Evolutionary conservation across 352 stramenopile genomes (phyloP).

Genomic region (Pythium pyrilobum): DNA sequence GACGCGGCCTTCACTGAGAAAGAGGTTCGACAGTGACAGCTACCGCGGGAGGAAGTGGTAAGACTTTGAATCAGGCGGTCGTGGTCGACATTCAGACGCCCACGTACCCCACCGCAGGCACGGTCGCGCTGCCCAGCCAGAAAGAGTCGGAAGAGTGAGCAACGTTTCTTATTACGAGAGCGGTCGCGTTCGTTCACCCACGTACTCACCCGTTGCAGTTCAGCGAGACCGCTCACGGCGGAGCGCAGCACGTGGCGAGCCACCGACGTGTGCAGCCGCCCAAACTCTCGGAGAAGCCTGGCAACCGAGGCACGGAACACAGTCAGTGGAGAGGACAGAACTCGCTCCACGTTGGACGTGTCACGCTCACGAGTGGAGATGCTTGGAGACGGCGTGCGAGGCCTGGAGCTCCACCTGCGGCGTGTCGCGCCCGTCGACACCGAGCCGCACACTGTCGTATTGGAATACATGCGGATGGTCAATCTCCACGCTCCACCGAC

Average conservation of each 20-base stretch:
- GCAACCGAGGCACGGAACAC: no score
- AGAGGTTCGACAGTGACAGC: conserved; percentile 38
- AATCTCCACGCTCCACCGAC: neutral
- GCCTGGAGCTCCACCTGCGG: neutral
- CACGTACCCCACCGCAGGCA: conserved; percentile 32
- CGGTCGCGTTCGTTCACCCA: no score
- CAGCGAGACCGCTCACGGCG: conserved; percentile 2
- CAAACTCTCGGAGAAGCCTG: conserved; percentile 16
- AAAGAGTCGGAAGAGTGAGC: neutral
- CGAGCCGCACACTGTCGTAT: conserved; percentile 8
- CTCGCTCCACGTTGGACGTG: no score
- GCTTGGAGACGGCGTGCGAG: conserved; percentile 1
- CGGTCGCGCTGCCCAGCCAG: conserved; percentile 8
- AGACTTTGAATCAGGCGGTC: no score
- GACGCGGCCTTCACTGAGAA: conserved; percentile 29
- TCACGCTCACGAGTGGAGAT: conserved; percentile 6
- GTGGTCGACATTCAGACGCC: neutral
- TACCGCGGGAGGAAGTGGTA: conserved; percentile 5
- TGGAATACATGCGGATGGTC: conserved; percentile 15
- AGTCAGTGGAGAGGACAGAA: neutral
- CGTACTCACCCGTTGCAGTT: conserved; percentile 16
- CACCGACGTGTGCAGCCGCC: conserved; percentile 5
- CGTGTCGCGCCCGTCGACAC: neutral
- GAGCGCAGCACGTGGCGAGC: conserved; percentile 3
- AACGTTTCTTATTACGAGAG: no score